Evolutionary conservation across 768 basidiomycete species (phyloP), one percentile per base, ranked within the genome.

Genomic region (Hygrophoropsis aurantiaca): DNA sequence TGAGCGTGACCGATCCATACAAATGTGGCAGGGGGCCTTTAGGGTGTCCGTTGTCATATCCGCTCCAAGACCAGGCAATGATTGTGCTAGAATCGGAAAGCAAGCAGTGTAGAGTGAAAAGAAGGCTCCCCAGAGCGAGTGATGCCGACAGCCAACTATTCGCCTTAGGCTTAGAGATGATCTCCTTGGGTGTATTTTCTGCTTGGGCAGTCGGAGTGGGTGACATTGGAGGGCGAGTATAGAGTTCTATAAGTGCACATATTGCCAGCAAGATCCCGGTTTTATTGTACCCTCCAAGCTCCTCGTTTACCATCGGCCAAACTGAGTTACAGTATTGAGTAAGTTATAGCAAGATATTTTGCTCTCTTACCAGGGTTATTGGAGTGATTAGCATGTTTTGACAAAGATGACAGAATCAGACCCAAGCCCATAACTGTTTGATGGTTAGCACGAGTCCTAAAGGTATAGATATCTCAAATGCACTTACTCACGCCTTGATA

Each of bases 31-130:
- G 62, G 2, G 91, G 91, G 1, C 91, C 91, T 41, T 69, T 77
- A 26, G 82, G 76, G 3, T 59, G 58, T 30, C 75, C 68, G 36
- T 84, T 70, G 18, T 81, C 77, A 53, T 85, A 94, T n/a, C 91
- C 91, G 0, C 89, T 87, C 91, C 91, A 94, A 2, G 87, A 85
- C 87, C 89, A 92, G 16, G 88, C 81, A 48, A 93, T 75, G 37
- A 92, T 75, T 0, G 90, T 89, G 53, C 83, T 85, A 2, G 86
- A 70, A 47, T 94, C 91, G 3, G 83, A 77, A 42, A 91, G 68
- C 35, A 90, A 73, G 38, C 80, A 82, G 56, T 92, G 87, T 0
- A 91, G 58, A 11, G 79, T 77, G 68, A 87, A 92, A 9, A 93
- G 61, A 23, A 88, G 67, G 25, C 80, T 76, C 2, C 87, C 88